Conservation (phyloP, 192 early-diverging fungal genomes). For the Martensiomyces pterosporus region DNA sequence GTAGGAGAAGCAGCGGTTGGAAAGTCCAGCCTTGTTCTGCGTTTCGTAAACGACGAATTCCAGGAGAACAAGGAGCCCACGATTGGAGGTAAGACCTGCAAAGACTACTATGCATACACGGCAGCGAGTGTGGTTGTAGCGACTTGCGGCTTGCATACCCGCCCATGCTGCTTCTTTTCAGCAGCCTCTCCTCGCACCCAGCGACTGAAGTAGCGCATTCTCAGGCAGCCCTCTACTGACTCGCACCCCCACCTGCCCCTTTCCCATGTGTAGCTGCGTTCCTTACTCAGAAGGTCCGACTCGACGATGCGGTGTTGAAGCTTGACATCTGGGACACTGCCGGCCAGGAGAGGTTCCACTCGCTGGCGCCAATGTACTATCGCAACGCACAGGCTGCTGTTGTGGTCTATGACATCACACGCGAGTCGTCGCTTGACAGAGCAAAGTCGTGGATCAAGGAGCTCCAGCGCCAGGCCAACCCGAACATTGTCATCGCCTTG, state of each 20-base stretch:
- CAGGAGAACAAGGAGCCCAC: constrained; percentile 97
- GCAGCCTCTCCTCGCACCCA: too few relatives aligned
- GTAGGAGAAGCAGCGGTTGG: constrained; percentile 92
- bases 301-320: constrained; percentile 81
- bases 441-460: constrained; percentile 96
- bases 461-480: constrained; percentile 92
- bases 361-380: constrained; percentile 95
- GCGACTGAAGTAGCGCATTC: too few relatives aligned
- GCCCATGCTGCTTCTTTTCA: too few relatives aligned
- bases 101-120: constrained; percentile 3
- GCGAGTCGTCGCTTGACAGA: constrained; percentile 77
- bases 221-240: constrained; percentile 5
- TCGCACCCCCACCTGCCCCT: not conserved
- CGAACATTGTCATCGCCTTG: constrained; percentile 93
- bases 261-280: constrained; percentile 60
- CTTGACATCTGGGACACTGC: constrained; percentile 93
- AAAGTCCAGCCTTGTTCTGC: constrained; percentile 92
- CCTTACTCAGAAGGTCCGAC: constrained; percentile 88
- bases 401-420: constrained; percentile 95
- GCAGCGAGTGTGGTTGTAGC: too few relatives aligned
- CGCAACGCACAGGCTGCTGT: constrained; percentile 95
- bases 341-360: constrained; percentile 97
- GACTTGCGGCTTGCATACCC: too few relatives aligned
- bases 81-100: constrained; percentile 73
- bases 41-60: constrained; percentile 94